These are phyloP conservation scores for Debaryomyces fabryi DNA, from an alignment of 1,139 yeast species.

Conservation along the genomic window DNA sequence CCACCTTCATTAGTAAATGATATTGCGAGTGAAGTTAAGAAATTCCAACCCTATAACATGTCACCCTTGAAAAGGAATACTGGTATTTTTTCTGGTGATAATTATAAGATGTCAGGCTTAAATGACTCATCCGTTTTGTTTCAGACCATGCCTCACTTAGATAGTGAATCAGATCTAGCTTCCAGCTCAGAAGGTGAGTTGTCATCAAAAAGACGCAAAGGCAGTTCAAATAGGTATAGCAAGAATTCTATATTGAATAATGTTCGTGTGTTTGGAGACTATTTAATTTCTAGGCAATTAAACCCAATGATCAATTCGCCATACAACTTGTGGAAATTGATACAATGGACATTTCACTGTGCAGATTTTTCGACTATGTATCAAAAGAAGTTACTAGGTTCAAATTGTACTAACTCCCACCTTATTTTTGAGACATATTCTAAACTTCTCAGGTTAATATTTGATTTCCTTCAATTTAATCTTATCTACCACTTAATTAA, in stretches of 20 bases:
- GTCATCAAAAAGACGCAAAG: neutral
- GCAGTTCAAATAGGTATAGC: neutral
- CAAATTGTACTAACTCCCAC: slow-evolving; percentile 25
- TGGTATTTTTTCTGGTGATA: slow-evolving; percentile 6
- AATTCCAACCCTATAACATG: slow-evolving; percentile 15
- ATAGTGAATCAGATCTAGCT: neutral
- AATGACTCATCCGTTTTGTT: slow-evolving; percentile 22
- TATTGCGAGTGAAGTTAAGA: slow-evolving; percentile 24
- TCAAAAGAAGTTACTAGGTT: slow-evolving; percentile 20
- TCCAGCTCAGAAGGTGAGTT: neutral
- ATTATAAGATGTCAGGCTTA: slow-evolving; percentile 18
- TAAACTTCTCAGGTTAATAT: slow-evolving; percentile 21
- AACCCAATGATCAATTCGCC: slow-evolving; percentile 22
- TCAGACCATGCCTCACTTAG: slow-evolving; percentile 1
- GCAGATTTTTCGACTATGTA: slow-evolving; percentile 28
- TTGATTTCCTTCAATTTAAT: slow-evolving; percentile 26
- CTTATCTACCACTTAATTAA: slow-evolving; percentile 16
- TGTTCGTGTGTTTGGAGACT: slow-evolving; percentile 35
- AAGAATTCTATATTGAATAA: slow-evolving; percentile 8
- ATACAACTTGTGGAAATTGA: slow-evolving; percentile 34
- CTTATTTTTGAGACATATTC: slow-evolving; percentile 23
- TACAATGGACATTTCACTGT: slow-evolving; percentile 42
- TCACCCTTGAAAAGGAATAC: neutral
- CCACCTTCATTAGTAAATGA: slow-evolving; percentile 12
- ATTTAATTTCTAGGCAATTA: slow-evolving; percentile 26